Conservation (phyloP, 768 basidiomycete genomes). For the Mycena filopes region DNA sequence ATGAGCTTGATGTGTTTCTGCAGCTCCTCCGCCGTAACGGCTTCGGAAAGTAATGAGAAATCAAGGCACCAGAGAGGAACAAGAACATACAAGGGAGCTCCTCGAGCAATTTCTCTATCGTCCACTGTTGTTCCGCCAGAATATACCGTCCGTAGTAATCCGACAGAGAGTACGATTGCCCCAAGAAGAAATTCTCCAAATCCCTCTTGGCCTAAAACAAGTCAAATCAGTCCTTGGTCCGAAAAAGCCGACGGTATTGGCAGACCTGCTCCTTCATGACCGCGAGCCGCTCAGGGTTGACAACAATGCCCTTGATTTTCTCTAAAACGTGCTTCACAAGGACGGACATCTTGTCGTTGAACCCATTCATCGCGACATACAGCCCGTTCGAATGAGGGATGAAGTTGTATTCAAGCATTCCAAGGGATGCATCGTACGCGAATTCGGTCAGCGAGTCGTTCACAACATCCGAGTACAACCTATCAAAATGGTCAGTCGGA, state of each 20-base stretch:
- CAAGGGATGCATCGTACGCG: constrained; percentile 91
- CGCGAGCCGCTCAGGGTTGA: constrained; percentile 77
- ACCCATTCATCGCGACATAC: constrained; percentile 77
- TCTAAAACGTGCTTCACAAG: constrained; percentile 79
- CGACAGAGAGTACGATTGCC: constrained; percentile 83
- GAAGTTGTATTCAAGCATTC: constrained; percentile 84
- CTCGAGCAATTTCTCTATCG: constrained; percentile 77
- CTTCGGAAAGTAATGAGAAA: constrained; percentile 52
- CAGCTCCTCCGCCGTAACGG: constrained; percentile 77
- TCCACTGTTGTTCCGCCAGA: constrained; percentile 78
- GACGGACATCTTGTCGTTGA: constrained; percentile 90
- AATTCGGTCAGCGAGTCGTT: constrained; percentile 91
- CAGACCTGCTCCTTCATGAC: constrained; percentile 88
- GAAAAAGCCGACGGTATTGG: background rate
- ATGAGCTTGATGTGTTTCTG: constrained; percentile 67
- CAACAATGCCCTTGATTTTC: constrained; percentile 68
- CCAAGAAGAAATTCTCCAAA: constrained; percentile 89
- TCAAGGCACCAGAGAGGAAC: background rate
- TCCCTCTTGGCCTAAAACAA: constrained; percentile 70
- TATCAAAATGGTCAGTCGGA: constrained; percentile 38
- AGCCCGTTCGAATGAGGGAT: constrained; percentile 72
- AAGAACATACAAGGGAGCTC: constrained; percentile 75
- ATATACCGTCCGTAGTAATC: constrained; percentile 81
- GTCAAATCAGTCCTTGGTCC: too few relatives aligned
- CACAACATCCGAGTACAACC: constrained; percentile 86